Evolutionary conservation across 495 filamentous ascomycete species (phyloP).

Genomic region (Annulohypoxylon nitens): DNA sequence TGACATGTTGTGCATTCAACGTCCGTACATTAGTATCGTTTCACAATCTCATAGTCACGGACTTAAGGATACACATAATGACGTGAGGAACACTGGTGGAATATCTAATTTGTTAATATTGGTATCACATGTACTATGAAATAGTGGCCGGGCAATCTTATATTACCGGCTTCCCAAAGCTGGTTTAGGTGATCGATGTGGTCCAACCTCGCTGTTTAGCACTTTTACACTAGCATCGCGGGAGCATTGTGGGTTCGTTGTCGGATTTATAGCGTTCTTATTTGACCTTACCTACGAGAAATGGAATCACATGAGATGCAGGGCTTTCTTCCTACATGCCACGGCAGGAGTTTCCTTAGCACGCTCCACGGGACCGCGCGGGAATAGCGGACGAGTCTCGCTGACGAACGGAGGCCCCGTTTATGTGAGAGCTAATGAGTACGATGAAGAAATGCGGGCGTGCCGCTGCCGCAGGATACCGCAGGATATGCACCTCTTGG

Average conservation of each 20-base stretch:
- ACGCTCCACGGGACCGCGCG: not conserved
- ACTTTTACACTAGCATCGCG: not conserved
- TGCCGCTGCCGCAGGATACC: not conserved
- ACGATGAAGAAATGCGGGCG: constrained; percentile 2
- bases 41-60: not conserved
- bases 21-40: not conserved
- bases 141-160: not conserved
- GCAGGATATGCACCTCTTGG: constrained; percentile 2
- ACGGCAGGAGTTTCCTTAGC: not conserved
- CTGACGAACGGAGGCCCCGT: constrained; percentile 3
- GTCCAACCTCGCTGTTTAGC: not conserved
- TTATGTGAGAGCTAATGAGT: constrained; percentile 10
- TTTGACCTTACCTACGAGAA: not conserved
- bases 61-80: not conserved
- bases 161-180: not conserved
- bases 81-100: not conserved
- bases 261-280: not conserved
- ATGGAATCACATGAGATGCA: not conserved
- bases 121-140: not conserved
- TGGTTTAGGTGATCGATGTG: not conserved
- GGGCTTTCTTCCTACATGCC: not conserved
- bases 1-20: not conserved
- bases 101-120: not conserved
- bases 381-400: constrained; percentile 2
- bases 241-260: not conserved